Evolutionary conservation across 345 rosid species (phyloP).

Genomic region (Euphorbia peplus): DNA sequence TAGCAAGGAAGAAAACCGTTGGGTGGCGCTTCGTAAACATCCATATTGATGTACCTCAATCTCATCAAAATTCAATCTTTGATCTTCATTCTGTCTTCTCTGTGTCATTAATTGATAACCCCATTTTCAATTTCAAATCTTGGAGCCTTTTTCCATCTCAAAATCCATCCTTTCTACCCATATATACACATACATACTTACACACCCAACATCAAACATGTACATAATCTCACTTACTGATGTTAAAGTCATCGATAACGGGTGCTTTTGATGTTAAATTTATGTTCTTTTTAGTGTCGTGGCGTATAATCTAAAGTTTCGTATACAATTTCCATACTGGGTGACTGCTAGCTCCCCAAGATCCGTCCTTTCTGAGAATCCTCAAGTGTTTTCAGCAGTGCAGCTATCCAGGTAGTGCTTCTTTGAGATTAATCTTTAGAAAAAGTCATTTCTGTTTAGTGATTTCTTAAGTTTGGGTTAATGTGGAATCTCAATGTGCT

Average conservation of each 20-base stretch:
- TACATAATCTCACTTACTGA: too few species aligned
- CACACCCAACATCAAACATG: neutral
- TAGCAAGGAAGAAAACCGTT: constrained; percentile 12
- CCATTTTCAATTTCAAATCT: constrained; percentile 11
- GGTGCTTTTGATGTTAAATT: too few species aligned
- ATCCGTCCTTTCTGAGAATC: constrained; percentile 9
- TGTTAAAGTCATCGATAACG: too few species aligned
- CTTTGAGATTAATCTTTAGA: constrained; percentile 5
- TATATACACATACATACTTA: neutral
- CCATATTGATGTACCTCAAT: neutral
- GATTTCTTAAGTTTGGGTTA: neutral
- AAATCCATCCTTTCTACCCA: neutral
- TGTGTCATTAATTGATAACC: neutral
- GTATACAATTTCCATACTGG: too few species aligned
- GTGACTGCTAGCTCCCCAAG: too few species aligned
- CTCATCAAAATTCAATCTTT: constrained; percentile 7
- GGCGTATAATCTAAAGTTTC: too few species aligned
- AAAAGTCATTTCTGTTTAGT: neutral
- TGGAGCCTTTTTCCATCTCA: constrained; percentile 1
- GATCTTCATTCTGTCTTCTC: neutral
- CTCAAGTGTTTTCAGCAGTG: too few species aligned
- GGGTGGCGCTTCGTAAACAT: constrained; percentile 16
- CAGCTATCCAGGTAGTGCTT: constrained; percentile 20
- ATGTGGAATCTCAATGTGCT: neutral
- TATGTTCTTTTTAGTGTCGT: too few species aligned